phyloP scores from a whole-genome alignment of 2,329 filamentous ascomycete genomes.

The Cladosporium sp. region DNA sequence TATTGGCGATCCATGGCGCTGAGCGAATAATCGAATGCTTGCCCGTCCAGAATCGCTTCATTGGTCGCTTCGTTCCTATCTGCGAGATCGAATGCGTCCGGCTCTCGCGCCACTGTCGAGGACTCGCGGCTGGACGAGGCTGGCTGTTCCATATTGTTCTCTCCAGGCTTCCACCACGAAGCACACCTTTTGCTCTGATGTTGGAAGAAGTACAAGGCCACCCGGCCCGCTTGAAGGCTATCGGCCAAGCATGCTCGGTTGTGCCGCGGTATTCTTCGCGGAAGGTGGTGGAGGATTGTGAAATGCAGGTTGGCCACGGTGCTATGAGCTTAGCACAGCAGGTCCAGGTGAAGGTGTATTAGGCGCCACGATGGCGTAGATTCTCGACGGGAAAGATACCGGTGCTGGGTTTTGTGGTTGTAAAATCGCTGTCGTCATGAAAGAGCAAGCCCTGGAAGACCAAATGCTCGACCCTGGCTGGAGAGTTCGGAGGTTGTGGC shows the following conservation, averaged over 20 bases:
- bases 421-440: conserved; percentile 12
- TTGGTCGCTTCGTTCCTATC: not conserved
- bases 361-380: not conserved
- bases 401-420: not conserved
- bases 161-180: conserved; percentile 22
- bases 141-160: conserved; percentile 18
- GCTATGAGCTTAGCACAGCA: conserved; percentile 20
- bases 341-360: not conserved
- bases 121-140: not conserved
- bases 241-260: conserved; percentile 36
- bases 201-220: conserved; percentile 32
- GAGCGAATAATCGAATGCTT: conserved; percentile 9
- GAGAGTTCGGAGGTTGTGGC: conserved; percentile 3
- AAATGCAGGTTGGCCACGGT: conserved; percentile 41
- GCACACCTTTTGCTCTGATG: conserved; percentile 16
- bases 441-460: not conserved
- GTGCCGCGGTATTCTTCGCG: conserved; percentile 42
- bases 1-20: conserved; percentile 29
- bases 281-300: conserved; percentile 41
- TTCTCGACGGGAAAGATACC: not conserved
- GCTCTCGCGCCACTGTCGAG: not conserved
- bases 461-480: not conserved
- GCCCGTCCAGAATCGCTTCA: not conserved
- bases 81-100: conserved; percentile 2
- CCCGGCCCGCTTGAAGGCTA: conserved; percentile 42